These are phyloP conservation scores for Moricandia arvensis DNA, from an alignment of 345 rosid species.

Conservation along the genomic window DNA sequence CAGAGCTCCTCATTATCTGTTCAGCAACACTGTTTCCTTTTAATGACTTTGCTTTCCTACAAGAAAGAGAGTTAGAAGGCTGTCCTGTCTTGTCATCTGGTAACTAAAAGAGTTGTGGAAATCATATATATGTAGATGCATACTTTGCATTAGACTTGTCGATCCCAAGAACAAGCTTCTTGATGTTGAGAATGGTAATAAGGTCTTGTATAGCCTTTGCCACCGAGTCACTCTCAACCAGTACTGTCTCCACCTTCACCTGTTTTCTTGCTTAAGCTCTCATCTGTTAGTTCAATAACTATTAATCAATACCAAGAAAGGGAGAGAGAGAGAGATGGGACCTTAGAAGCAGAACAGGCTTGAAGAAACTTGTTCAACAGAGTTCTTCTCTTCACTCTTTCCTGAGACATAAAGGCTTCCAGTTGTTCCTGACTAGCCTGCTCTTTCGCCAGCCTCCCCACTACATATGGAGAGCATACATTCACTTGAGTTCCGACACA, in stretches of 20 bases:
- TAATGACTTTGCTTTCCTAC: constrained; percentile 50
- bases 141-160: constrained; percentile 62
- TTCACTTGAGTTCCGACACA: constrained; percentile 13
- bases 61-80: not conserved
- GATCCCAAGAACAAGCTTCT: constrained; percentile 75
- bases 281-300: constrained; percentile 5
- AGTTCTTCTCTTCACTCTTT: constrained; percentile 57
- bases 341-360: constrained; percentile 56
- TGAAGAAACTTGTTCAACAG: constrained; percentile 54
- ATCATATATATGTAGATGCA: not conserved
- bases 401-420: constrained; percentile 56
- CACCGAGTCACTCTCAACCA: constrained; percentile 70
- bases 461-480: constrained; percentile 29
- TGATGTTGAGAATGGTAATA: constrained; percentile 66
- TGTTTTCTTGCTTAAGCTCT: constrained; percentile 18
- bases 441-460: constrained; percentile 64
- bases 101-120: not conserved
- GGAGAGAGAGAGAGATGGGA: constrained; percentile 26
- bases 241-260: constrained; percentile 73
- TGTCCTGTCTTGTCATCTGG: constrained; percentile 2
- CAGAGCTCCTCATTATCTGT: constrained; percentile 46
- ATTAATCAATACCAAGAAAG: constrained; percentile 3
- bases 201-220: constrained; percentile 68
- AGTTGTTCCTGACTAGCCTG: constrained; percentile 61
- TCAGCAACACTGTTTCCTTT: constrained; percentile 55